A percentile compares a stretch with the other conserved stretches of the same genome.
Evolutionary conservation across 306 rosid genomes (phyloP).

Genomic region (Cucurbita maxima): DNA sequence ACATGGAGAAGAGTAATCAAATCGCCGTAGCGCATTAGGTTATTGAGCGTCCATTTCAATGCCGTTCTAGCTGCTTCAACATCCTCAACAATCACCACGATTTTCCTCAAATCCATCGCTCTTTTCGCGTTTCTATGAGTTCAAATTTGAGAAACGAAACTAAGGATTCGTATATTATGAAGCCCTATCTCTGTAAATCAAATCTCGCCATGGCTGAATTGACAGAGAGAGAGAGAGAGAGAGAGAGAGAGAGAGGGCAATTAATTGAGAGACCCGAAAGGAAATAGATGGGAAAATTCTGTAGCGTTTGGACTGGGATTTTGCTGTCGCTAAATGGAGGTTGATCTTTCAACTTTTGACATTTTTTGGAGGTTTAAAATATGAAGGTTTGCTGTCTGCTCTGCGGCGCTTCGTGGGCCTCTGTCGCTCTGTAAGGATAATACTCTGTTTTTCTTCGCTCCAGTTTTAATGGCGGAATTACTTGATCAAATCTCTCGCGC

Average conservation of each 20-base stretch:
- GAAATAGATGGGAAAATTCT: background rate
- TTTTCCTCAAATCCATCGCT: constrained; percentile 67
- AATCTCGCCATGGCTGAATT: background rate
- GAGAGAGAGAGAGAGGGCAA: background rate
- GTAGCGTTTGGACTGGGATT: background rate
- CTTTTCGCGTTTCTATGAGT: constrained; percentile 6
- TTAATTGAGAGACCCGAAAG: background rate
- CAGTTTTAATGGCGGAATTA: background rate
- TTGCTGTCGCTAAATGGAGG: background rate
- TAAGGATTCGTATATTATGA: background rate
- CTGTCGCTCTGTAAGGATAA: background rate
- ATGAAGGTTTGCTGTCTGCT: background rate
- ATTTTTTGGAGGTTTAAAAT: background rate
- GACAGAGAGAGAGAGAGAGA: background rate
- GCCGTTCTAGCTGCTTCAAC: constrained; percentile 76
- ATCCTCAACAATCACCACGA: constrained; percentile 76
- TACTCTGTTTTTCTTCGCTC: background rate
- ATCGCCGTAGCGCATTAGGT: constrained; percentile 65
- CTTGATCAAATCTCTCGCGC: background rate
- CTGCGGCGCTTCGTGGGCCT: background rate
- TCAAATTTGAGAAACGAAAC: background rate
- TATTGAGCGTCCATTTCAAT: constrained; percentile 63
- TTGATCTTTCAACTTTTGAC: too few relatives aligned
- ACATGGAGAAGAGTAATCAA: constrained; percentile 69
- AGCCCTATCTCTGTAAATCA: background rate